Percentiles rank a stretch among this genome's conserved stretches.
Evolutionary conservation across 345 rosid genomes (phyloP).

Genomic region (Barbarea vulgaris): DNA sequence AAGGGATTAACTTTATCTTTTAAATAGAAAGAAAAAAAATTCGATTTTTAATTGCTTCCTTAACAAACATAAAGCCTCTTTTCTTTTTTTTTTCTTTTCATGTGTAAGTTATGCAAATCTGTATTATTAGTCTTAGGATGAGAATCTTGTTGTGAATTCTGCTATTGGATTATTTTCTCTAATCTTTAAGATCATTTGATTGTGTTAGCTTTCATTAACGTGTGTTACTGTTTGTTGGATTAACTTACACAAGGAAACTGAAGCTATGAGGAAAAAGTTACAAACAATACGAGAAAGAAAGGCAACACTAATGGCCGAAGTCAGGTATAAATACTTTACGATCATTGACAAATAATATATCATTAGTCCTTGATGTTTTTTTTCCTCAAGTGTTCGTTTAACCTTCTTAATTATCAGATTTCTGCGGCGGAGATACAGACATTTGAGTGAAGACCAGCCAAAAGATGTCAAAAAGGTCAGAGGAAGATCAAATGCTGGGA

Average conservation of each 20-base stretch:
- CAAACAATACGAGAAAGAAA: constrained; percentile 57
- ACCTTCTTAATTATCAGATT: constrained; percentile 54
- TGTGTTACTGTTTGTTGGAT: neutral
- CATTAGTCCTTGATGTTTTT: constrained; percentile 6
- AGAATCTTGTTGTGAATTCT: neutral
- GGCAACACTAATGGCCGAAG: constrained; percentile 63
- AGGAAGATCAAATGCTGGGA: constrained; percentile 36
- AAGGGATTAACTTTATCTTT: neutral
- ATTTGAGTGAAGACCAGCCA: constrained; percentile 52
- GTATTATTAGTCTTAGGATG: neutral
- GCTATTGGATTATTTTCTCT: neutral
- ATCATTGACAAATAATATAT: neutral
- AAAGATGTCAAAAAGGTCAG: neutral
- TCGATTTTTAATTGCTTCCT: constrained; percentile 16
- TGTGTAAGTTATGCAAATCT: constrained; percentile 5
- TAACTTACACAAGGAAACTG: constrained; percentile 67
- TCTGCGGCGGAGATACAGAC: constrained; percentile 60
- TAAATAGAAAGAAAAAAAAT: constrained; percentile 5
- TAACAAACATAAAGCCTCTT: constrained; percentile 12
- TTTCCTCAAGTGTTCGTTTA: neutral
- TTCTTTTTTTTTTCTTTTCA: neutral
- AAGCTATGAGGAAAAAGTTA: constrained; percentile 49
- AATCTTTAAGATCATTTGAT: constrained; percentile 6
- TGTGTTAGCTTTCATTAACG: constrained; percentile 12
- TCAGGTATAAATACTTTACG: constrained; percentile 53